Percentiles rank a stretch among this genome's conserved stretches.
Conservation (phyloP, 305 asterid species). For the Galium porrigens region DNA sequence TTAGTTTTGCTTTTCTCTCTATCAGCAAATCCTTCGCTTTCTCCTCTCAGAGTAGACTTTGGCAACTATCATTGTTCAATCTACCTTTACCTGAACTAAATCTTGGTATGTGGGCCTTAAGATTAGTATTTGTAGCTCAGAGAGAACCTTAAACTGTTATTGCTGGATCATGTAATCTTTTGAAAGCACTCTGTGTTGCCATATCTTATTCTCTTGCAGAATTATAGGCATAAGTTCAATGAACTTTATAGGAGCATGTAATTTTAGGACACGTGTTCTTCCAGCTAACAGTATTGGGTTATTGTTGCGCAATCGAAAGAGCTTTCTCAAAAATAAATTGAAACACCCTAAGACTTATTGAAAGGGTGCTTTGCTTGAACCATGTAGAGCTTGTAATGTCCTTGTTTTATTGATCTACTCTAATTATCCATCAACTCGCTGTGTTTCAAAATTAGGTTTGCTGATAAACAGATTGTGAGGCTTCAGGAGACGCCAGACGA, state of each 20-base stretch:
- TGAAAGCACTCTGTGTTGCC: neutral
- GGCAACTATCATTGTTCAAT: neutral
- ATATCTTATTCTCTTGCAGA: neutral
- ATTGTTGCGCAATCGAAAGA: too few relatives aligned
- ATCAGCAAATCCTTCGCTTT: neutral
- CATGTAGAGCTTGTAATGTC: neutral
- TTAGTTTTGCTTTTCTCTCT: neutral
- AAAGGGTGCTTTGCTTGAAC: neutral
- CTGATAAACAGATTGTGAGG: slow-evolving; percentile 94
- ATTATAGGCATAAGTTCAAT: too few relatives aligned
- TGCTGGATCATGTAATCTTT: neutral
- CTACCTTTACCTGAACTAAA: neutral
- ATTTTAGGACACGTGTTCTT: too few relatives aligned
- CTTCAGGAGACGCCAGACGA: slow-evolving; percentile 99
- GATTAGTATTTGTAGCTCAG: neutral
- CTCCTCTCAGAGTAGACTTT: neutral
- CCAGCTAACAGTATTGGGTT: too few relatives aligned
- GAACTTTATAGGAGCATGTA: too few relatives aligned
- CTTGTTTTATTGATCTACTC: neutral
- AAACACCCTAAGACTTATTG: too few relatives aligned
- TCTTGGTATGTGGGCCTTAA: neutral
- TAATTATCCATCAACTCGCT: slow-evolving; percentile 4
- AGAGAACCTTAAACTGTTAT: neutral
- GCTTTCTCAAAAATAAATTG: too few relatives aligned
- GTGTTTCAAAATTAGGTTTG: slow-evolving; percentile 39